Evolutionary conservation across 2,329 filamentous ascomycete species (phyloP).

Genomic region (Aspergillus fumigatiaffinis): DNA sequence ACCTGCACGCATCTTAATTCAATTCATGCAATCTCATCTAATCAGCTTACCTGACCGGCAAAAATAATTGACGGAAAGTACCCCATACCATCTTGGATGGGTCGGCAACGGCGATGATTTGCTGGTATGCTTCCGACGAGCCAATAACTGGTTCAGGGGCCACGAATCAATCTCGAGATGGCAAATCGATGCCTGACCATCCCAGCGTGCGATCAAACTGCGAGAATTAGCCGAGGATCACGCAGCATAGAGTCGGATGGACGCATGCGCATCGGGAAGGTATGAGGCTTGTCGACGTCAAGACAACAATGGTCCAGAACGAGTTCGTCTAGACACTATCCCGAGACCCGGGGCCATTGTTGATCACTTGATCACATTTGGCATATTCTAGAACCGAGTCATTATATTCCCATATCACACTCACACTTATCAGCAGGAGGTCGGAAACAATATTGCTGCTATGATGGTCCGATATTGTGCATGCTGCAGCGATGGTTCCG

Average conservation of each 20-base stretch:
- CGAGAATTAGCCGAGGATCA: not conserved
- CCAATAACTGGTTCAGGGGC: not conserved
- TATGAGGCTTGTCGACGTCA: not conserved
- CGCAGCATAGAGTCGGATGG: not conserved
- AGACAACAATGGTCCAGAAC: not conserved
- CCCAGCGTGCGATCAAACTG: not conserved
- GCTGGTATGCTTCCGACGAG: not conserved
- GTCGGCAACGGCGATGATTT: not conserved
- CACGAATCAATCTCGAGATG: not conserved
- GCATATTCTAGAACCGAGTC: not conserved
- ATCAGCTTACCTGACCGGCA: not conserved
- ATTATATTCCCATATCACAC: not conserved
- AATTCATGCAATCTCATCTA: not conserved
- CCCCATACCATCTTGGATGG: not conserved
- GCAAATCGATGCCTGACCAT: not conserved
- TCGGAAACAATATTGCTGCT: no score
- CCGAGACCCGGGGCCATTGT: not conserved
- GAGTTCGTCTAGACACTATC: not conserved
- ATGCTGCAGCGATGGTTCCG: not conserved
- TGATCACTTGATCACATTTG: not conserved
- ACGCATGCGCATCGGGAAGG: not conserved
- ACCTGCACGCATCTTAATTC: not conserved
- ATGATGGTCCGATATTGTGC: no score
- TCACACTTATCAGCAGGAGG: no score
- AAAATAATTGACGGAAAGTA: not conserved